Evolutionary conservation across 768 basidiomycete genomes (phyloP), one percentile per base, ranked within the genome.

Genomic region (Mycena pura): DNA sequence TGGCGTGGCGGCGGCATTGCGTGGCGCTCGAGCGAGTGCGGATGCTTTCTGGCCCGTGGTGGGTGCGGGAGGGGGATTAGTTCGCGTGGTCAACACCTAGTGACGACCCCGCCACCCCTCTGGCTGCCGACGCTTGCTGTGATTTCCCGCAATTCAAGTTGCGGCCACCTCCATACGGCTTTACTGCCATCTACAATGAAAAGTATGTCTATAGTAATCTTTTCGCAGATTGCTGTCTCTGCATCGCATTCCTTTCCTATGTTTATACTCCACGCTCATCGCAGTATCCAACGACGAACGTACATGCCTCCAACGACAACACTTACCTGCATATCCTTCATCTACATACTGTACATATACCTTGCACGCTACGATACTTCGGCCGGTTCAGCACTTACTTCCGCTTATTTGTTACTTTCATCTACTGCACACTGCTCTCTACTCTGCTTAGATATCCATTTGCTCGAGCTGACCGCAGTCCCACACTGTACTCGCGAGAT

Each of bases 1-100:
- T n/a, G n/a, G n/a, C n/a, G n/a, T n/a, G n/a, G n/a, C 60, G 60
- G 10, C 39, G 64, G 38, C 64, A 55, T 24, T 66, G 64, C 17
- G 29, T 22, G 34, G 24, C 13, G 19, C 43, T 66, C 3, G 51
- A 43, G 43, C 45, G 64, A 21, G 64, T 65, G 46, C 19, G 60
- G 56, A 58, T 65, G 56, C 51, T 65, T 24, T 62, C 64, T 19
- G 64, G 64, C 2, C 51, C 60, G 27, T 65, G 64, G 60, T 65
- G 64, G 64, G 9, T 58, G 34, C 24, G 53, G 21, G 53, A 44
- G 27, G 59, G 24, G 32, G 29, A 49, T 3, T 27, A 51, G 22
- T 22, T 19, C 25, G 24, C n/a, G 32, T 19, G 34, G 24, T n/a
- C n/a, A 2, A 1, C 25, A 8, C 13, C 31, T 6, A 36, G 34